Conservation (phyloP, 805 yeast species). For the Zygoascus biomembranicola region DNA sequence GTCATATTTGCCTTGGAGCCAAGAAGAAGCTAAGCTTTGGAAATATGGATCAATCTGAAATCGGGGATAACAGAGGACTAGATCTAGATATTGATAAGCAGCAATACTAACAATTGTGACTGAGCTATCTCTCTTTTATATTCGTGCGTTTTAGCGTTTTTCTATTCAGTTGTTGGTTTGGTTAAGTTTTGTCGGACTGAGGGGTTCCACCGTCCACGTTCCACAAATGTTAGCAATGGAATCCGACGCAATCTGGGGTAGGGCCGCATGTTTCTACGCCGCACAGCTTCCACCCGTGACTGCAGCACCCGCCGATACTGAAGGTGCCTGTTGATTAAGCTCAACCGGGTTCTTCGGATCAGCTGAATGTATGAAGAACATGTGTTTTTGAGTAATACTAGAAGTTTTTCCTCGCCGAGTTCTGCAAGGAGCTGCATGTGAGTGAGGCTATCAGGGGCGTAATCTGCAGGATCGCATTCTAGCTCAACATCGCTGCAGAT, state of each 20-base stretch:
- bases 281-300: neutral
- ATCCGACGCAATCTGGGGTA: neutral
- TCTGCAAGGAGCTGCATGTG: neutral
- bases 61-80: too few relatives aligned
- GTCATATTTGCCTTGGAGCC: neutral
- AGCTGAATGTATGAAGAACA: neutral
- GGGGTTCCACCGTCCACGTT: too few relatives aligned
- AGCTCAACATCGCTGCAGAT: neutral
- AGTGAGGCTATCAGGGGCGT: too few relatives aligned
- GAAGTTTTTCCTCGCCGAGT: neutral
- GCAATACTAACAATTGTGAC: too few relatives aligned
- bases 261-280: neutral
- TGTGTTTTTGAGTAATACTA: neutral
- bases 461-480: too few relatives aligned
- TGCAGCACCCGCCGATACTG: neutral
- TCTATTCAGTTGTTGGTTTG: too few relatives aligned
- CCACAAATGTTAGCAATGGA: neutral
- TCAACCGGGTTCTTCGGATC: neutral
- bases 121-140: too few relatives aligned
- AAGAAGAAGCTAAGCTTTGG: too few relatives aligned
- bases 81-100: too few relatives aligned
- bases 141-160: too few relatives aligned
- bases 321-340: neutral
- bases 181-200: too few relatives aligned
- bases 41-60: too few relatives aligned